A percentile compares a stretch with the other conserved stretches of the same genome.
These are phyloP conservation scores for Diaporthe batatas DNA, from an alignment of 2,329 filamentous ascomycete genomes.

Conservation along the genomic window DNA sequence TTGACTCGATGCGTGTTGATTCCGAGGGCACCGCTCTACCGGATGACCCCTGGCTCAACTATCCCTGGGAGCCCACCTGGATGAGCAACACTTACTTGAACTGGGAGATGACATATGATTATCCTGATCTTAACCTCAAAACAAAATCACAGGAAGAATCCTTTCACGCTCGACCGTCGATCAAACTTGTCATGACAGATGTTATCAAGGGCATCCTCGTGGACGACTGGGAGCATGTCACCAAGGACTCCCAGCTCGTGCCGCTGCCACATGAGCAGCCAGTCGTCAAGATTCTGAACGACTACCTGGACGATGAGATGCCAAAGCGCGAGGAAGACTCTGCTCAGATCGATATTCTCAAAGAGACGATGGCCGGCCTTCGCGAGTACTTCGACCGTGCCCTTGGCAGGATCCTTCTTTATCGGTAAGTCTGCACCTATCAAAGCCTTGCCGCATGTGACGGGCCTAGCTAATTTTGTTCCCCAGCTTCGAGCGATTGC, in stretches of 20 bases:
- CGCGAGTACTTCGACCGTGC: slow-evolving; percentile 95
- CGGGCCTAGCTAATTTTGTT: background rate
- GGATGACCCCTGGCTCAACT: background rate
- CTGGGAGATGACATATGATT: background rate
- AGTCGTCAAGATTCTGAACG: slow-evolving; percentile 82
- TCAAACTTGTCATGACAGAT: slow-evolving; percentile 89
- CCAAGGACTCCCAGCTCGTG: slow-evolving; percentile 92
- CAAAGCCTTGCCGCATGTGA: background rate
- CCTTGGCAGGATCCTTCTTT: slow-evolving; percentile 89
- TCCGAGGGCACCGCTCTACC: background rate
- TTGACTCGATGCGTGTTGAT: background rate
- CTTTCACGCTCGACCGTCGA: slow-evolving; percentile 85
- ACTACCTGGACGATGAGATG: slow-evolving; percentile 81
- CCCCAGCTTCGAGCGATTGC: slow-evolving; percentile 86
- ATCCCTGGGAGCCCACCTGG: slow-evolving; percentile 7
- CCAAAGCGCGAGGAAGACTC: slow-evolving; percentile 74
- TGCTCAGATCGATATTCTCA: slow-evolving; percentile 85
- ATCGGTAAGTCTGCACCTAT: slow-evolving; percentile 64
- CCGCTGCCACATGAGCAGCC: slow-evolving; percentile 83
- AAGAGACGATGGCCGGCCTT: slow-evolving; percentile 88
- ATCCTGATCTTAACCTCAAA: background rate
- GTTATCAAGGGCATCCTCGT: slow-evolving; percentile 92
- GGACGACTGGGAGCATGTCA: slow-evolving; percentile 99
- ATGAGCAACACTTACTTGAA: slow-evolving; percentile 11
- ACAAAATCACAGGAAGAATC: slow-evolving; percentile 78